Percentiles rank a stretch among this genome's conserved stretches.
Conservation (phyloP, 129 eudicot genomes). For the Flaveria robusta region DNA sequence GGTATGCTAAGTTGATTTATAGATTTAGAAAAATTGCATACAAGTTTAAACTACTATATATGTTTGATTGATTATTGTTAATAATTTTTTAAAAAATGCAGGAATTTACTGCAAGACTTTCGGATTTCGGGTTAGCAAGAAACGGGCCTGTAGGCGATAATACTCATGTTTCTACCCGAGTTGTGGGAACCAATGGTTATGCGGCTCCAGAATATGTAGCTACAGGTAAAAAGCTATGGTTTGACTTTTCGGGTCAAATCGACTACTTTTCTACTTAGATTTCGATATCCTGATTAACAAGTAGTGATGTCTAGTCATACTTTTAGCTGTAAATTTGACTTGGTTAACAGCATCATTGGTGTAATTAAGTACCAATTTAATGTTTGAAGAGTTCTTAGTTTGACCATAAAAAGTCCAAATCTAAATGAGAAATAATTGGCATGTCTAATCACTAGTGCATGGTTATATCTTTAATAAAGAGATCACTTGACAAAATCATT, state of each 20-base stretch:
- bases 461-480: not conserved
- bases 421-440: constrained; percentile 1
- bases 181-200: constrained; percentile 72
- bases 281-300: not conserved
- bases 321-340: not conserved
- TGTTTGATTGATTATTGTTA: not conserved
- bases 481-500: not conserved
- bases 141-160: constrained; percentile 68
- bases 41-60: not conserved
- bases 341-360: not conserved
- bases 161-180: constrained; percentile 83
- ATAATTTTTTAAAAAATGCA: constrained; percentile 21
- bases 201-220: constrained; percentile 83
- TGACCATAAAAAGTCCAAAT: constrained; percentile 19
- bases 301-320: not conserved
- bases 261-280: not conserved
- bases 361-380: not conserved
- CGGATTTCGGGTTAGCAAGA: constrained; percentile 75
- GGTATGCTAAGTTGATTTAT: constrained; percentile 37
- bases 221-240: constrained; percentile 41
- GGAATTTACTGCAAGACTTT: constrained; percentile 67
- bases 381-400: not conserved
- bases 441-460: not conserved
- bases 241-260: constrained; percentile 36
- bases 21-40: not conserved